These are phyloP conservation scores for Sarocladium oryzae DNA, from an alignment of 2,329 filamentous ascomycete species.

Conservation along the genomic window DNA sequence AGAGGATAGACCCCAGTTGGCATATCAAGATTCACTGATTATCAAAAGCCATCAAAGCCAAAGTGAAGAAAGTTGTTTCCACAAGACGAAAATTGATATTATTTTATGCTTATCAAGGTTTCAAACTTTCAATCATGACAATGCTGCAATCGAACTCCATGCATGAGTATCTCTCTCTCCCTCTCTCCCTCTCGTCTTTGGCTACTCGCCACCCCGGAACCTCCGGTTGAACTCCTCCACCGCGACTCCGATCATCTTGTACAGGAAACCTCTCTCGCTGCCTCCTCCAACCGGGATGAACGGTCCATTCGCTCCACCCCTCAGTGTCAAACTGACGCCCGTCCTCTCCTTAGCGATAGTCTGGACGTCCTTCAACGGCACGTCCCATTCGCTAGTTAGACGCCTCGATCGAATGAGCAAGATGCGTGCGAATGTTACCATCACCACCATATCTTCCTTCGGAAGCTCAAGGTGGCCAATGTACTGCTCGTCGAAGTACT, in stretches of 20 bases:
- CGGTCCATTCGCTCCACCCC: slow-evolving; percentile 87
- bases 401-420: slow-evolving; percentile 84
- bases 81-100: too few relatives aligned
- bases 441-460: slow-evolving; percentile 78
- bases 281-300: slow-evolving; percentile 94
- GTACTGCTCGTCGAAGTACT: slow-evolving; percentile 96
- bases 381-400: slow-evolving; percentile 89
- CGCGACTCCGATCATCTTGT: slow-evolving; percentile 58
- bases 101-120: too few relatives aligned
- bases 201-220: slow-evolving; percentile 37
- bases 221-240: slow-evolving; percentile 62
- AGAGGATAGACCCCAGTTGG: too few relatives aligned
- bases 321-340: slow-evolving; percentile 79
- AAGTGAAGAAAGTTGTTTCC: too few relatives aligned
- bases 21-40: too few relatives aligned
- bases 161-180: neutral
- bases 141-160: too few relatives aligned
- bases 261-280: slow-evolving; percentile 57
- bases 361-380: slow-evolving; percentile 90
- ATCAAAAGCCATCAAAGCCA: too few relatives aligned
- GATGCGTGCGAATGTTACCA: slow-evolving; percentile 83
- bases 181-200: neutral
- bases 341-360: slow-evolving; percentile 96
- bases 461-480: slow-evolving; percentile 93
- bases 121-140: too few relatives aligned